phyloP scores from a whole-genome alignment of 1,284 basidiomycete species.

The Inonotus hispidus region DNA sequence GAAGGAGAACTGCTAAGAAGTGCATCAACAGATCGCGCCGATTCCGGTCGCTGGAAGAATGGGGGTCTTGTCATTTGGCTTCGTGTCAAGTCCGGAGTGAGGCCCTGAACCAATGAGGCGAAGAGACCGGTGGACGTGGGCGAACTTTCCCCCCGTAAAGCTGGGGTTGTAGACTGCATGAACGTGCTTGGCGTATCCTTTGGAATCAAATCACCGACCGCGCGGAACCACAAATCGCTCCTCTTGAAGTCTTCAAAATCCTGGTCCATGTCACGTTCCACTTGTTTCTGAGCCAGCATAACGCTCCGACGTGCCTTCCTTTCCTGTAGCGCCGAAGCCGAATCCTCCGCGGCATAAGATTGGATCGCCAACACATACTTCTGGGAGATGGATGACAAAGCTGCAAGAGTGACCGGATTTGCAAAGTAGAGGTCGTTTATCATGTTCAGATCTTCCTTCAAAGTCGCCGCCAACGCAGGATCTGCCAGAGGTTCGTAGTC shows the following conservation, averaged over 20 bases:
- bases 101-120: constrained; percentile 16
- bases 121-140: constrained; percentile 14
- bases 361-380: constrained; percentile 67
- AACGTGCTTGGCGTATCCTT: background rate
- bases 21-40: background rate
- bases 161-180: background rate
- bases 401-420: constrained; percentile 48
- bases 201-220: constrained; percentile 64
- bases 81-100: constrained; percentile 12
- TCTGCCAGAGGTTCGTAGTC: constrained; percentile 63
- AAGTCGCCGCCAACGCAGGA: constrained; percentile 51
- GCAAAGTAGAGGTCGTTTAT: constrained; percentile 85
- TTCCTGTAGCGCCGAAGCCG: constrained; percentile 44
- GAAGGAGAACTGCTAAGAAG: background rate
- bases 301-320: constrained; percentile 70
- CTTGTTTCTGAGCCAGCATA: constrained; percentile 78
- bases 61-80: constrained; percentile 1
- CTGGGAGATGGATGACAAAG: constrained; percentile 60
- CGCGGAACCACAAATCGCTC: constrained; percentile 88
- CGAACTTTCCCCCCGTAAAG: background rate
- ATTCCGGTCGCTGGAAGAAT: constrained; percentile 6
- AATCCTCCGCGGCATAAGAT: constrained; percentile 53
- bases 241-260: constrained; percentile 86
- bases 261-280: constrained; percentile 85
- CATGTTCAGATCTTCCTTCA: constrained; percentile 82